A percentile compares a stretch with the other conserved stretches of the same genome.
Evolutionary conservation across 768 basidiomycete genomes (phyloP).

Genomic region (Lactarius trivialis): DNA sequence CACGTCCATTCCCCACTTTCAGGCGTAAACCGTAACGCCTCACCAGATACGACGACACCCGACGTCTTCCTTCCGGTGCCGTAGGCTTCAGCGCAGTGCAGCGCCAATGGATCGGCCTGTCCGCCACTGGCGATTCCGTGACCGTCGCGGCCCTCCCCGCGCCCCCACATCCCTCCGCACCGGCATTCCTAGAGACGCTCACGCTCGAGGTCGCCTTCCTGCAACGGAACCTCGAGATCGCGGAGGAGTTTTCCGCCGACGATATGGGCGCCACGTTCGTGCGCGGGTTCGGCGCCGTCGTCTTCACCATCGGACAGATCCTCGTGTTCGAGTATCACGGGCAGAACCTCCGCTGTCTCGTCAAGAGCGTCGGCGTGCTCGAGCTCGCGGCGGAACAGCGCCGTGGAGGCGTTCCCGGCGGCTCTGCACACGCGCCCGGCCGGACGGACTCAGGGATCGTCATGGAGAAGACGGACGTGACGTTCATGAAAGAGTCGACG

Average conservation of each 20-base stretch:
- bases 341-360: constrained; percentile 64
- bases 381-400: constrained; percentile 61
- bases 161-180: constrained; percentile 41
- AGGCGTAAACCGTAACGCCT: not conserved
- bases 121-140: constrained; percentile 67
- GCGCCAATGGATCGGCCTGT: constrained; percentile 87
- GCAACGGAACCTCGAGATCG: constrained; percentile 45
- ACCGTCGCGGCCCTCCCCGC: constrained; percentile 53
- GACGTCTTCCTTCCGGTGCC: constrained; percentile 55
- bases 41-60: constrained; percentile 73
- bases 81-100: constrained; percentile 76
- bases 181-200: constrained; percentile 65
- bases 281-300: constrained; percentile 63
- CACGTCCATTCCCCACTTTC: not conserved
- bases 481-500: constrained; percentile 75
- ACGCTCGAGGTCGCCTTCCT: constrained; percentile 75
- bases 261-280: constrained; percentile 75
- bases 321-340: constrained; percentile 87
- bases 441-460: constrained; percentile 56
- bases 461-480: constrained; percentile 90
- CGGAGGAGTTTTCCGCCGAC: constrained; percentile 78
- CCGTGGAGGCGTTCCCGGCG: constrained; percentile 31
- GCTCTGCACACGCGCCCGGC: too few relatives aligned
- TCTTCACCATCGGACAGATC: constrained; percentile 62
- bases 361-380: constrained; percentile 53